Percentiles rank a stretch among this genome's conserved stretches.
Conservation (phyloP, 495 filamentous ascomycete species). For the Articulospora tetracladia region DNA sequence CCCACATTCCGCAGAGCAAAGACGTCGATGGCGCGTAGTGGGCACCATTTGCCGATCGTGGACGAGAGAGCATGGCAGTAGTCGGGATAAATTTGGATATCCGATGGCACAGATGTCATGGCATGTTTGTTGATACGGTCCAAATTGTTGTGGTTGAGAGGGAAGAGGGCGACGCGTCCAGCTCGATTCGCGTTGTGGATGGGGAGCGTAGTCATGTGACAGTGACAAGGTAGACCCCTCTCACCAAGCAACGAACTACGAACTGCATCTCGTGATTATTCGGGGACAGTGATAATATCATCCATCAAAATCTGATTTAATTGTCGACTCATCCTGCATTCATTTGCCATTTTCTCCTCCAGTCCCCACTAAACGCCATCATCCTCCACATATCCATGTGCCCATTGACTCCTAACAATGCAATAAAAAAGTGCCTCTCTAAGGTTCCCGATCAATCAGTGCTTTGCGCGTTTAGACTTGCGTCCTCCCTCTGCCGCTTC, state of each 20-base stretch:
- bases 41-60: constrained; percentile 80
- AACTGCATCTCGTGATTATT: no score
- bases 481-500: constrained; percentile 11
- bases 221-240: no score
- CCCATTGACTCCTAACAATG: constrained; percentile 19
- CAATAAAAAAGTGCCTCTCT: constrained; percentile 16
- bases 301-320: no score
- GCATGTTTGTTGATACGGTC: constrained; percentile 13
- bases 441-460: constrained; percentile 7
- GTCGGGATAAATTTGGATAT: constrained; percentile 61
- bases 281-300: no score
- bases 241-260: no score
- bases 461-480: constrained; percentile 30
- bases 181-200: not conserved
- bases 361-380: not conserved
- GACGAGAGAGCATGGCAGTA: constrained; percentile 83
- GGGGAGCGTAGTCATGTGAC: not conserved
- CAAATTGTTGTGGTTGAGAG: not conserved
- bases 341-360: no score
- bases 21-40: constrained; percentile 68
- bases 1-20: constrained; percentile 50
- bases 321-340: no score
- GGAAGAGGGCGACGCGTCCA: not conserved
- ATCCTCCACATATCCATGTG: constrained; percentile 7
- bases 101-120: constrained; percentile 21